phyloP scores from a whole-genome alignment of 2,329 filamentous ascomycete genomes.

The Pyrenophora seminiperda region DNA sequence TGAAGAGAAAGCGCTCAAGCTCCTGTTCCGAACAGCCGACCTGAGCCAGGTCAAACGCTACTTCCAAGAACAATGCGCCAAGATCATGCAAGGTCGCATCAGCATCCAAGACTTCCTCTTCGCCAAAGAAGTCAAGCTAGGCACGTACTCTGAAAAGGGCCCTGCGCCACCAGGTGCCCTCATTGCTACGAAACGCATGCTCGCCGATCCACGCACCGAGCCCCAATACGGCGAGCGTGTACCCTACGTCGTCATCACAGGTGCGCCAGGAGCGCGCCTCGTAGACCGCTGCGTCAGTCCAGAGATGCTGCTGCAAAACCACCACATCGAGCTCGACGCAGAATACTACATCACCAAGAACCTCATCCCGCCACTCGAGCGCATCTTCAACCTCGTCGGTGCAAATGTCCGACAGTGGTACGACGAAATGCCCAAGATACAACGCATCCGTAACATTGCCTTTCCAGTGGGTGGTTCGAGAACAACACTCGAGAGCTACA shows the following conservation, averaged over 20 bases:
- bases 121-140: constrained; percentile 86
- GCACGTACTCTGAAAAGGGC: constrained; percentile 82
- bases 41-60: constrained; percentile 86
- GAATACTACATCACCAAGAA: constrained; percentile 99
- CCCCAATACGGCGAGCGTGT: constrained; percentile 95
- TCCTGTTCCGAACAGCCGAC: constrained; percentile 88
- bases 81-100: constrained; percentile 87
- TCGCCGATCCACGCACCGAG: constrained; percentile 82
- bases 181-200: constrained; percentile 84
- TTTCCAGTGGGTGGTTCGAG: constrained; percentile 23
- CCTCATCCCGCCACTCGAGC: constrained; percentile 88
- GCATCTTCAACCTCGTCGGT: constrained; percentile 95
- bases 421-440: constrained; percentile 93
- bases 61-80: constrained; percentile 86
- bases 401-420: constrained; percentile 92
- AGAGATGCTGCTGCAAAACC: constrained; percentile 76
- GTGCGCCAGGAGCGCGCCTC: constrained; percentile 81
- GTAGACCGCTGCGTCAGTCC: constrained; percentile 90
- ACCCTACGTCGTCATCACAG: constrained; percentile 90
- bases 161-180: constrained; percentile 84
- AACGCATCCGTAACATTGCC: constrained; percentile 70
- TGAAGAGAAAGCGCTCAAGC: constrained; percentile 85
- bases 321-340: constrained; percentile 81
- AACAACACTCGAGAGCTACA: constrained; percentile 93
- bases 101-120: constrained; percentile 97